Conservation (phyloP, 2,329 filamentous ascomycete genomes). For the Paecilomyces variotii region DNA sequence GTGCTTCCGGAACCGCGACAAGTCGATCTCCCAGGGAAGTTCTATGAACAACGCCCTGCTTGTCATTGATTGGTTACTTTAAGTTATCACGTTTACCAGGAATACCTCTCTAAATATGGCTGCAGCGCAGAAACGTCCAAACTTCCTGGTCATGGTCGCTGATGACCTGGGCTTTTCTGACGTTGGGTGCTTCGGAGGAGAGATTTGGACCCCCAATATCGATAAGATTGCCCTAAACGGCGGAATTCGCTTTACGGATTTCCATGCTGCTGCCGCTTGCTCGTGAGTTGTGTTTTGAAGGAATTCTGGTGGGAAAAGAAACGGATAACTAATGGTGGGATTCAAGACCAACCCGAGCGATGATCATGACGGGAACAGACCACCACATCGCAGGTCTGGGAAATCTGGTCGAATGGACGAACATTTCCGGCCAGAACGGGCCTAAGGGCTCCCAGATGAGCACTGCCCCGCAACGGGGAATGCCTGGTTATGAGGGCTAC, state of each 20-base stretch:
- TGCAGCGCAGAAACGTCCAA: constrained; percentile 39
- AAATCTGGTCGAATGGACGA: constrained; percentile 52
- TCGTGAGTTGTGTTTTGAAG: constrained; percentile 29
- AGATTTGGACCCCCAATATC: constrained; percentile 54
- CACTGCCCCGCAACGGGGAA: constrained; percentile 48
- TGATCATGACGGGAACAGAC: constrained; percentile 60
- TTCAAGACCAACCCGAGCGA: constrained; percentile 49
- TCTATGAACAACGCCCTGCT: background rate
- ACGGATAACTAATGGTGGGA: background rate
- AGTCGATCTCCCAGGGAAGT: background rate
- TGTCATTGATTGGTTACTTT: background rate
- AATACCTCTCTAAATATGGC: constrained; percentile 11
- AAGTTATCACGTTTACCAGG: background rate
- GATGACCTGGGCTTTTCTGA: constrained; percentile 56
- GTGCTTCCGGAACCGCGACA: background rate
- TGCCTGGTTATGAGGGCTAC: constrained; percentile 57
- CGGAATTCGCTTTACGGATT: constrained; percentile 55
- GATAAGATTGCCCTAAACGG: constrained; percentile 43
- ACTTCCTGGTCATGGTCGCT: constrained; percentile 53
- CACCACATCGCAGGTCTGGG: constrained; percentile 49
- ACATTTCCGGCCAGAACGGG: constrained; percentile 46
- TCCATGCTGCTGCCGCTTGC: constrained; percentile 58
- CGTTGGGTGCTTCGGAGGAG: constrained; percentile 50
- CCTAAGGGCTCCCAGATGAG: constrained; percentile 44
- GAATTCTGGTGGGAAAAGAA: background rate